Percentiles rank a stretch among this genome's conserved stretches.
These are phyloP conservation scores for Neohortaea acidophila DNA, from an alignment of 495 filamentous ascomycete species.

Conservation along the genomic window DNA sequence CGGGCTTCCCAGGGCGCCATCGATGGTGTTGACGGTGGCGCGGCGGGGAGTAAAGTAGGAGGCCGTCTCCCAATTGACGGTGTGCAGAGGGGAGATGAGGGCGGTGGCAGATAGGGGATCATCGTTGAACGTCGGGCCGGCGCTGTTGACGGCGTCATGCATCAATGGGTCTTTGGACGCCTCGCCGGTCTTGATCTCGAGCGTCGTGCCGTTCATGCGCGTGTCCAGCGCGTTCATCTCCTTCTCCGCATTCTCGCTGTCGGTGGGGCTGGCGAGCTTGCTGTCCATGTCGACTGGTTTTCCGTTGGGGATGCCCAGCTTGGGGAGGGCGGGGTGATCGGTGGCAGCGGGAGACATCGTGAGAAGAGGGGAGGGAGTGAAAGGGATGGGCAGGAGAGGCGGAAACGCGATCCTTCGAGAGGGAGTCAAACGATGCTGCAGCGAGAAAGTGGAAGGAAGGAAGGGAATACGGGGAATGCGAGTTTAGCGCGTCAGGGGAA, in stretches of 20 bases:
- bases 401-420: no score
- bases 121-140: neutral
- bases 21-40: neutral
- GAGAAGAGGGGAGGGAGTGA: no score
- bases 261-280: neutral
- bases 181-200: neutral
- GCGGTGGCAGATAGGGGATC: constrained; percentile 1
- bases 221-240: neutral
- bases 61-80: neutral
- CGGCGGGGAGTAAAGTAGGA: no score
- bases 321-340: neutral
- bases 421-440: no score
- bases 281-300: neutral
- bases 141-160: neutral
- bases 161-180: neutral
- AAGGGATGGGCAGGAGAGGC: no score
- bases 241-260: constrained; percentile 4
- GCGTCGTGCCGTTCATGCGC: neutral
- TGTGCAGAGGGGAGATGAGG: constrained; percentile 2
- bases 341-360: no score
- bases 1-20: neutral
- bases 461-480: no score
- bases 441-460: no score
- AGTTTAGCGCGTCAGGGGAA: no score
- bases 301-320: constrained; percentile 1